Base-by-base conservation (phyloP, 148 eudicot species). In the Rhododendron mucronatum region DNA sequence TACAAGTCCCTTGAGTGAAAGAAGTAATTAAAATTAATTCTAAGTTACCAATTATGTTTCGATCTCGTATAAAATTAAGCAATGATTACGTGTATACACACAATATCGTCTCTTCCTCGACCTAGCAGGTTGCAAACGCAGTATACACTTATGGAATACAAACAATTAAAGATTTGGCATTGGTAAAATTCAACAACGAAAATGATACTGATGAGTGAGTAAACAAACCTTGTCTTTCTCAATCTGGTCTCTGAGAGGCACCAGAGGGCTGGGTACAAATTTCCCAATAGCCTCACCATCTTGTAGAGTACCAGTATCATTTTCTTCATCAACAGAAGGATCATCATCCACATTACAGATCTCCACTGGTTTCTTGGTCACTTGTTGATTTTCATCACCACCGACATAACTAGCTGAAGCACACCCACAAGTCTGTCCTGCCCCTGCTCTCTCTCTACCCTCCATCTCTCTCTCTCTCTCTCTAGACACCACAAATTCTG, bases 191-290 rank as follows among this genome's bases (percentile, higher is more conserved):
- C 3, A 47, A 21, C 2, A n/a, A 8, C 1, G 2, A 84, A 20
- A 55, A 45, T 6, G 81, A 74, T 69, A 41, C 8, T 41, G 0
- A 13, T 33, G 71, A 53, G 21, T 8, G 0, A 53, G 63, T 71
- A 76, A 33, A 5, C 12, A 55, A 82, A 93, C 95, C 95, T 92
- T 91, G 90, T 93, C 95, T 85, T 91, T 92, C 30, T 93, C 91
- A 91, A 93, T 91, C 86, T 93, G 94, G 39, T 89, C 92, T 84
- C 86, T 89, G 78, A 93, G 94, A 85, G 95, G 94, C 82, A 93
- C 87, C 86, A 91, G 94, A 91, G 95, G 95, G 53, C 91, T 86
- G 86, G 94, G 93, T 73, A 91, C 91, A 86, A 93, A 93, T 35
- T 88, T 30, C 51, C 65, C 88, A 86, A 91, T 57, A 84, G 48